These are phyloP conservation scores for Penicillium parvum DNA, from an alignment of 495 filamentous ascomycete species.

Conservation along the genomic window DNA sequence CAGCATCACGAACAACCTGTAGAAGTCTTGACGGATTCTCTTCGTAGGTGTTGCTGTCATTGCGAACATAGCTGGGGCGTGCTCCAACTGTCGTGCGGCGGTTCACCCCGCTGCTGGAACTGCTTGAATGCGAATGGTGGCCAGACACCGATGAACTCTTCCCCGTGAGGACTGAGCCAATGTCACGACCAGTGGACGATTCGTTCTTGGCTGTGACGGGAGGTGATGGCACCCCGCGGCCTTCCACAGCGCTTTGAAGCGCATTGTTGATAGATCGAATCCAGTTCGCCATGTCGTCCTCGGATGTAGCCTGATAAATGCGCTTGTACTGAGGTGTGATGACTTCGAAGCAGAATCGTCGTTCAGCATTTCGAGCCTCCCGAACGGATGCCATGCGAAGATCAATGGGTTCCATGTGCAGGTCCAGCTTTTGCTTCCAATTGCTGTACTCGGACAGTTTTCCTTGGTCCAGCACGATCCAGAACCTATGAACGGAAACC, in stretches of 20 bases:
- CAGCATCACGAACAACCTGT: slow-evolving; percentile 80
- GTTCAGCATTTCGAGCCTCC: slow-evolving; percentile 88
- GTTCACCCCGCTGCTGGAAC: slow-evolving; percentile 52
- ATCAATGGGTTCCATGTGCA: slow-evolving; percentile 98
- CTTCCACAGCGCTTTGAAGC: slow-evolving; percentile 90
- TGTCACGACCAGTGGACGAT: slow-evolving; percentile 65
- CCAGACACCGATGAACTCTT: slow-evolving; percentile 75
- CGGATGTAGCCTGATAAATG: slow-evolving; percentile 95
- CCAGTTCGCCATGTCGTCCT: slow-evolving; percentile 97
- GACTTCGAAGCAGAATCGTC: slow-evolving; percentile 96
- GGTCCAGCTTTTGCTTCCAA: slow-evolving; percentile 95
- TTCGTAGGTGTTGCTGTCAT: slow-evolving; percentile 64
- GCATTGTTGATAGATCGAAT: slow-evolving; percentile 97
- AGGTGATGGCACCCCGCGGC: slow-evolving; percentile 52
- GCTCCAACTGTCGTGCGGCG: slow-evolving; percentile 89
- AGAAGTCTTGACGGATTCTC: slow-evolving; percentile 82
- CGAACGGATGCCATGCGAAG: slow-evolving; percentile 94
- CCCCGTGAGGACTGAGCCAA: slow-evolving; percentile 88
- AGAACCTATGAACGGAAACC: slow-evolving; percentile 59
- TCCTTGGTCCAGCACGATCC: slow-evolving; percentile 96
- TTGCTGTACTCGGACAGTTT: slow-evolving; percentile 97
- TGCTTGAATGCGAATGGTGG: slow-evolving; percentile 51
- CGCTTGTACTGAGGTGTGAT: slow-evolving; percentile 96
- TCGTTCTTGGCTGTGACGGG: slow-evolving; percentile 43
- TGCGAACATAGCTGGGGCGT: slow-evolving; percentile 67